These are phyloP conservation scores for Endocladia muricata DNA, from an alignment of 31 red algal genomes.

Conservation along the genomic window DNA sequence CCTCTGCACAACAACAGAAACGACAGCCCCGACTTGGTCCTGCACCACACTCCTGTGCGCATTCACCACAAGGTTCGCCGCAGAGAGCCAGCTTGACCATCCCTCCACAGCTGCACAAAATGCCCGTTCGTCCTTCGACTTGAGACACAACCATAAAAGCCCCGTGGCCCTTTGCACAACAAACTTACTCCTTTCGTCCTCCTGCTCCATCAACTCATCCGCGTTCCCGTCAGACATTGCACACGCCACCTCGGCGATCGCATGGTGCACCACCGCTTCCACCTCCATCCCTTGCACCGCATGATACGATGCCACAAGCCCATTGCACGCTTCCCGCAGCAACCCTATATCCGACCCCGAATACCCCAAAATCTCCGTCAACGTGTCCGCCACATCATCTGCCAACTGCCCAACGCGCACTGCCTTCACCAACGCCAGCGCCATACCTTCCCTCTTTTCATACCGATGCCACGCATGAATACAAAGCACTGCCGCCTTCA, in stretches of 20 bases:
- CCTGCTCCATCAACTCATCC: slow-evolving; percentile 33
- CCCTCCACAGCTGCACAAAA: slow-evolving; percentile 32
- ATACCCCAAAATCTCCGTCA: slow-evolving; percentile 23
- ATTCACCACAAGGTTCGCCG: slow-evolving; percentile 21
- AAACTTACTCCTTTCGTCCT: not conserved
- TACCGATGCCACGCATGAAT: slow-evolving; percentile 35
- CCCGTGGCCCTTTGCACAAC: slow-evolving; percentile 10
- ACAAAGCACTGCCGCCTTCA: slow-evolving; percentile 24
- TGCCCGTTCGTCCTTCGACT: slow-evolving; percentile 1
- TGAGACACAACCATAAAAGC: slow-evolving; percentile 25
- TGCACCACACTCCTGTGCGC: slow-evolving; percentile 8
- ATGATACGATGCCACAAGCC: slow-evolving; percentile 20
- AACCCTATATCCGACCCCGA: slow-evolving; percentile 13
- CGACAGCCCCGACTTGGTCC: slow-evolving; percentile 15
- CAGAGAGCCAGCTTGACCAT: slow-evolving; percentile 33
- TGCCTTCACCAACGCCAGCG: slow-evolving; percentile 15
- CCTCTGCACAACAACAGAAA: slow-evolving; percentile 18
- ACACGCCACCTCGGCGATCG: slow-evolving; percentile 34
- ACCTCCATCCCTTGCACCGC: not conserved
- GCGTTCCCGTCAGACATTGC: slow-evolving; percentile 36
- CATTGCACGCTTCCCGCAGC: slow-evolving; percentile 8
- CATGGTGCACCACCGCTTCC: slow-evolving; percentile 13
- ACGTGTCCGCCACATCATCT: slow-evolving; percentile 4
- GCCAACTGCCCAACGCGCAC: slow-evolving; percentile 17
- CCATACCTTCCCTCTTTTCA: slow-evolving; percentile 5